phyloP scores from a whole-genome alignment of 2,329 filamentous ascomycete genomes.

The Aspergillus fumigatiaffinis region DNA sequence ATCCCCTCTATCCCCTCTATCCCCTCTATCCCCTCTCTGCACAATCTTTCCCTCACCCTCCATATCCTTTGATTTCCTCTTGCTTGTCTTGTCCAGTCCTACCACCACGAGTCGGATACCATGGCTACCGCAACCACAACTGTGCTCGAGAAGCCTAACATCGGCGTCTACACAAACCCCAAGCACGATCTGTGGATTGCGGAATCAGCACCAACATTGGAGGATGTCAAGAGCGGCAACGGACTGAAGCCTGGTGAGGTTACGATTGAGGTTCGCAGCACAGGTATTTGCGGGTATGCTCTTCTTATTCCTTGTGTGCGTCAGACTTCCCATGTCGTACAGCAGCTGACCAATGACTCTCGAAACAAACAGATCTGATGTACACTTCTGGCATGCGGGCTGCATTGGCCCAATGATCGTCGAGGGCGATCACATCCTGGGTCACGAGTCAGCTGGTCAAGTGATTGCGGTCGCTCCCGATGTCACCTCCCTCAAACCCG shows the following conservation, averaged over 20 bases:
- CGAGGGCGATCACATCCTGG: constrained; percentile 80
- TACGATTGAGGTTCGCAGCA: constrained; percentile 83
- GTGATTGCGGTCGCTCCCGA: constrained; percentile 71
- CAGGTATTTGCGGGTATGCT: constrained; percentile 85
- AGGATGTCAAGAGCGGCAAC: constrained; percentile 66
- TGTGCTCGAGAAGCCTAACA: constrained; percentile 70
- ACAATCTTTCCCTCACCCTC: constrained; percentile 4
- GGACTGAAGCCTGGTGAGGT: constrained; percentile 77
- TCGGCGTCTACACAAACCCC: constrained; percentile 94
- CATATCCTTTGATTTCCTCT: not conserved
- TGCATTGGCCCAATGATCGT: constrained; percentile 97
- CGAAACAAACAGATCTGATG: constrained; percentile 63
- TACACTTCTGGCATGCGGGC: constrained; percentile 96
- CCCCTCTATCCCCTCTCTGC: too few relatives aligned
- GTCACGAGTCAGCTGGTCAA: constrained; percentile 80
- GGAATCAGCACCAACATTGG: constrained; percentile 69
- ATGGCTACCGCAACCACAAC: constrained; percentile 31
- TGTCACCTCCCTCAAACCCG: constrained; percentile 71
- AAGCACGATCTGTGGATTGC: constrained; percentile 87
- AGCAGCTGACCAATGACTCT: constrained; percentile 6
- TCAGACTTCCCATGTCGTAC: not conserved
- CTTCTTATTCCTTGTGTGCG: constrained; percentile 1
- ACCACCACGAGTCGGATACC: constrained; percentile 6
- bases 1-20: too few relatives aligned
- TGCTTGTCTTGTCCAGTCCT: not conserved